Evolutionary conservation across 345 rosid genomes (phyloP).

Genomic region (Cardamine occulta): DNA sequence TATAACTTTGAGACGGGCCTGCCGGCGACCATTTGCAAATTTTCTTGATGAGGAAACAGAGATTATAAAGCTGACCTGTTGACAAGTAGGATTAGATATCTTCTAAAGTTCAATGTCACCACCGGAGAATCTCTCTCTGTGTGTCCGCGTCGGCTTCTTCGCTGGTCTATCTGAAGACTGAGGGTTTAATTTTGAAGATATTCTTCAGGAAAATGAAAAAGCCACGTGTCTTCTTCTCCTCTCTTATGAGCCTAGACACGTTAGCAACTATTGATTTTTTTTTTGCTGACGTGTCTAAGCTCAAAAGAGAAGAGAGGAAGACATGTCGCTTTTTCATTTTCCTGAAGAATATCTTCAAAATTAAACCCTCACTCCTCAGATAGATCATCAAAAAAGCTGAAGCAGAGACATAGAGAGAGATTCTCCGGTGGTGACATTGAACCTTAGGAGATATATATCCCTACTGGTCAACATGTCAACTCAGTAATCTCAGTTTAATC

Average conservation of each 20-base stretch:
- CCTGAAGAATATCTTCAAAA: too few species aligned
- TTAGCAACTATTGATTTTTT: too few species aligned
- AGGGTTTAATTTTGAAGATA: slow-evolving; percentile 20
- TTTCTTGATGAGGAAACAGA: not conserved
- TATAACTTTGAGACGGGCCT: too few species aligned
- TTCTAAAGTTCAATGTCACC: not conserved
- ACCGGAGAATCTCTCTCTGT: slow-evolving; percentile 28
- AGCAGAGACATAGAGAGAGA: too few species aligned
- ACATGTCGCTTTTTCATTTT: too few species aligned
- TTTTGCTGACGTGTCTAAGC: too few species aligned
- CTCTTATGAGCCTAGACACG: not conserved
- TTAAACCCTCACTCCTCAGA: too few species aligned
- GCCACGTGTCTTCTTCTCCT: slow-evolving; percentile 1
- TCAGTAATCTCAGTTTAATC: too few species aligned
- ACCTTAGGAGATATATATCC: not conserved
- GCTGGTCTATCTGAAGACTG: not conserved
- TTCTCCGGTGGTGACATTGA: too few species aligned
- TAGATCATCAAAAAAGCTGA: too few species aligned
- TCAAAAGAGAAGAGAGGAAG: too few species aligned
- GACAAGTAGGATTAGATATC: slow-evolving; percentile 36
- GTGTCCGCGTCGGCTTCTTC: slow-evolving; percentile 11
- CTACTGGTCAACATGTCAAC: too few species aligned
- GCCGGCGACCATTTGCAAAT: not conserved
- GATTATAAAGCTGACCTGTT: slow-evolving; percentile 31
- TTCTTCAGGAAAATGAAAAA: not conserved